Evolutionary conservation across 106 monocot genomes (phyloP).

Genomic region (Apostasia ramifera): DNA sequence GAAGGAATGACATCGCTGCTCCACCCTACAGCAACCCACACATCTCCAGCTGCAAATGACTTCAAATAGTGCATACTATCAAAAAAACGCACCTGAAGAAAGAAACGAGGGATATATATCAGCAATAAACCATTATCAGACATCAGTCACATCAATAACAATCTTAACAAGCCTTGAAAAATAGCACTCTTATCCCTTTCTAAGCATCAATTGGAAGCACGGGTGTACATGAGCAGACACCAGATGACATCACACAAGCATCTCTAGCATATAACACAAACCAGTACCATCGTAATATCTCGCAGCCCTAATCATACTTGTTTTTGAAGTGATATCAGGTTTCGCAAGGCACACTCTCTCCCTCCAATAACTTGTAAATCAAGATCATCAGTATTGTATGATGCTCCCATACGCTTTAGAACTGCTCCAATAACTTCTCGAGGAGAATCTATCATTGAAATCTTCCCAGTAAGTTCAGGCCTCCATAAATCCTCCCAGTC

Average conservation of each 20-base stretch:
- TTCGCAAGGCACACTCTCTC: conserved; percentile 39
- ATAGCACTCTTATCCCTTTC: too few relatives aligned
- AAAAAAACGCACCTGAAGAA: conserved; percentile 62
- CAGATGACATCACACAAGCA: too few relatives aligned
- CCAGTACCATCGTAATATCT: too few relatives aligned
- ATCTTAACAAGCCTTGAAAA: too few relatives aligned
- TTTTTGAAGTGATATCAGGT: conserved; percentile 55
- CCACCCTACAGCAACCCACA: conserved; percentile 98
- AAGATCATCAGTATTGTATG: conserved; percentile 79
- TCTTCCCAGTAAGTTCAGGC: conserved; percentile 81
- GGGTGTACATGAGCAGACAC: too few relatives aligned
- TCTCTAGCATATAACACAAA: too few relatives aligned
- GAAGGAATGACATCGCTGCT: conserved; percentile 84
- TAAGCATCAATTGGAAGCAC: too few relatives aligned
- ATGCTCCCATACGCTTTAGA: conserved; percentile 85
- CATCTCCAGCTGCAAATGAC: conserved; percentile 80
- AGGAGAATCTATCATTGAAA: conserved; percentile 93
- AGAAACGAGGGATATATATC: neutral
- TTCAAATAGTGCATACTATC: conserved; percentile 80
- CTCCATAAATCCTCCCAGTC: conserved; percentile 96
- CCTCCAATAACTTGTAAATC: conserved; percentile 73
- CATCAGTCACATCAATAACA: neutral
- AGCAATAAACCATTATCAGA: neutral
- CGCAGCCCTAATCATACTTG: conserved; percentile 33
- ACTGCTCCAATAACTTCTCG: conserved; percentile 84